Conservation (phyloP, 164 flowering plant species). For the Kalanchoe fedtschenkoi region DNA sequence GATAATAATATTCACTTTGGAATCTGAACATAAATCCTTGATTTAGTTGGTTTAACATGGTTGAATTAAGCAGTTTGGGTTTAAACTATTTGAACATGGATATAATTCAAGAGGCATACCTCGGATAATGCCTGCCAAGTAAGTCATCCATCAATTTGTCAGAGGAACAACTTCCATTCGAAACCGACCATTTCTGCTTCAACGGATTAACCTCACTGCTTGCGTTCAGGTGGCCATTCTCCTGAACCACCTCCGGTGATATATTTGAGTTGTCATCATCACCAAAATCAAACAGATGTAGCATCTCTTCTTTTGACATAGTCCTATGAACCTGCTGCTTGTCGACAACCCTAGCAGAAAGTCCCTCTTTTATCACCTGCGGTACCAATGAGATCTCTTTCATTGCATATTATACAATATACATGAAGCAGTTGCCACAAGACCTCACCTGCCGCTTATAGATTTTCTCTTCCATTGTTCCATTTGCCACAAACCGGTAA, state of each 20-base stretch:
- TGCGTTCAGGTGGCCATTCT: conserved; percentile 15
- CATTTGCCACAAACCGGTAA: conserved; percentile 90
- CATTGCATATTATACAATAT: neutral
- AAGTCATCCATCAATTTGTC: conserved; percentile 81
- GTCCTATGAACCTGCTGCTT: conserved; percentile 90
- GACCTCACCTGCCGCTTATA: conserved; percentile 85
- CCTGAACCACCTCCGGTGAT: conserved; percentile 23
- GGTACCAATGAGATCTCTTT: conserved; percentile 7
- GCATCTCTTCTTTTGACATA: conserved; percentile 91
- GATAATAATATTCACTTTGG: too few relatives aligned
- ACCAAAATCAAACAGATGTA: conserved; percentile 90
- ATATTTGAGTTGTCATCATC: conserved; percentile 66
- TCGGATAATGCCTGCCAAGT: conserved; percentile 57
- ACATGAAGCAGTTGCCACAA: neutral
- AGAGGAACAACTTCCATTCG: conserved; percentile 51
- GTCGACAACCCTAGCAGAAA: conserved; percentile 98
- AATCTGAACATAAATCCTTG: too few relatives aligned
- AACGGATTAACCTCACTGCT: conserved; percentile 17
- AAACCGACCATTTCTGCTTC: conserved; percentile 29
- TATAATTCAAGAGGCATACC: conserved; percentile 25
- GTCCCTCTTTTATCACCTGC: conserved; percentile 96
- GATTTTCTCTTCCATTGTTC: conserved; percentile 97
- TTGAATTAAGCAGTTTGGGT: neutral
- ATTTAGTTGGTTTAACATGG: neutral
- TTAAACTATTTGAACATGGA: neutral